Evolutionary conservation across 2,329 filamentous ascomycete species (phyloP), one percentile per base, ranked within the genome.

Genomic region (Aspergillus melleus): DNA sequence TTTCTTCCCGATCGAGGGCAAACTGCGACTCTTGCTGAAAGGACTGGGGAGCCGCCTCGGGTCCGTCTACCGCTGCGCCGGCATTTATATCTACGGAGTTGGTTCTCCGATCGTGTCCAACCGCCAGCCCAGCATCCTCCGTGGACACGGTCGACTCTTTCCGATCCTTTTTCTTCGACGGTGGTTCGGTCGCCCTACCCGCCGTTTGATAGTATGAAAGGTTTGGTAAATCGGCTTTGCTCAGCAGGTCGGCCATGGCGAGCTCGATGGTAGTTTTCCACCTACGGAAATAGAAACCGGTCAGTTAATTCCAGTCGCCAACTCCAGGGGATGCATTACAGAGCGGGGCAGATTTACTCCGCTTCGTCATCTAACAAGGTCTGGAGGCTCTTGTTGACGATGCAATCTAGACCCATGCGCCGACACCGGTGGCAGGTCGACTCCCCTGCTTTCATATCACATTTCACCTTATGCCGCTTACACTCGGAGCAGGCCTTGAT

Each of bases 381-480:
- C 66, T 80, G 78, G 24, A 80, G 73, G 60, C 80, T 83, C 61
- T 83, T 83, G 65, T 84, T 83, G 53, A 83, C 72, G 30, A 83
- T 73, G 64, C 82, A 84, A 32, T 81, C 79, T 44, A 83, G 61
- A 3, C 77, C 78, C 67, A 82, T 77, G 60, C 82, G 79, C 50
- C 76, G 74, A 69, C 82, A 84, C 59, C 82, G 70, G 58, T 79
- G 79, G 65, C 82, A 84, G 16, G 77, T 75, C 29, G 80, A 76
- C 29, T 82, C 80, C 30, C 77, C 77, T 46, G 76, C 72, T 59
- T 78, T 75, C 80, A 84, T 83, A 56, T 83, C 79, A 69, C 82
- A 84, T 68, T 82, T 82, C 61, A 83, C 82, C 70, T 84, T 84
- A 62, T 83, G 81, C 59, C 81, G 80, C 61, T 82, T 79, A 67